Base-by-base conservation (phyloP, 768 basidiomycete species). In the Dioszegia aurantiaca region DNA sequence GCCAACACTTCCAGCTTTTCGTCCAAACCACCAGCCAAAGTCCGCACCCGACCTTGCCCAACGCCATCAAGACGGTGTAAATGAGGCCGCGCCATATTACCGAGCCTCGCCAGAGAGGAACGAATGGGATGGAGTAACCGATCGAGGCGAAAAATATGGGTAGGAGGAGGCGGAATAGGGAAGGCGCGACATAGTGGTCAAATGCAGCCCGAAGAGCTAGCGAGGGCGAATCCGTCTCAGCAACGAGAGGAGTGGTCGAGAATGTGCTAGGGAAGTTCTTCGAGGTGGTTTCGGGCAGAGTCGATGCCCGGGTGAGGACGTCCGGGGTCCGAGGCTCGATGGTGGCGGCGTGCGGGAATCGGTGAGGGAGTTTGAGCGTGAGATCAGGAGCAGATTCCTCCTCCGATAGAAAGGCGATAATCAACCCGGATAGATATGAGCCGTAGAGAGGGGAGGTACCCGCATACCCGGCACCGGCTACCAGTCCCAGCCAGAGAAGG, bases 111-210 rank as follows among this genome's bases (percentile, higher is more conserved):
- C 77, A 79, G 36, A 80, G 67, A 28, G 77, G 71, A 9, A 81
- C 67, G 37, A 83, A 81, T 1, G 84, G 85, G 46, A 86, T 80
- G 0, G 83, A 70, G 46, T 68, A 79, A 1, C 85, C 86, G 43
- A 87, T 84, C 36, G 83, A 84, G 5, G 74, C 83, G 60, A 87
- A 87, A 78, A 87, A 87, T 2, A 87, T 69, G 1, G 87, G 86
- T 0, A 81, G 79, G 24, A 87, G 76, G 33, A 87, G 62, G 42
- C 70, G 69, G 42, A 76, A 63, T 48, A 81, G 75, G 17, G 81
- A 41, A 16, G 80, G 80, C 43, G 61, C 58, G 52, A 83, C 60
- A 56, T 79, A 75, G 1, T 46, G 37, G 9, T 78, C 64, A 73
- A 81, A 84, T 4, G 79, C 61, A 1, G 46, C 21, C 30, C 62